phyloP scores from a whole-genome alignment of 2,329 filamentous ascomycete genomes.

The Pseudogymnoascus sp. region DNA sequence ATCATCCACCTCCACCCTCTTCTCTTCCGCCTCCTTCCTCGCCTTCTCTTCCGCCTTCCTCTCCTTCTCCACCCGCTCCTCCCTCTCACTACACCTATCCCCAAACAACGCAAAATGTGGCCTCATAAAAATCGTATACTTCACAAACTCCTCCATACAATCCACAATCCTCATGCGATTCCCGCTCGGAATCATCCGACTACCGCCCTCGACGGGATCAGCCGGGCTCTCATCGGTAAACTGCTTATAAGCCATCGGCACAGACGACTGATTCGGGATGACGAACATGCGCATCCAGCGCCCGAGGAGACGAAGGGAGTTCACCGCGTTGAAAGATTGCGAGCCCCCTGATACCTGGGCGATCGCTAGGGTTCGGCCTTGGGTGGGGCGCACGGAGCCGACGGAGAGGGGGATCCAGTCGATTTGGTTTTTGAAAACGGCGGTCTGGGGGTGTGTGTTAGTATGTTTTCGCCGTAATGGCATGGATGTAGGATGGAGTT shows the following conservation, averaged over 20 bases:
- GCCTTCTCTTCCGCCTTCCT: constrained; percentile 38
- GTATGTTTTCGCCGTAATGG: constrained; percentile 9
- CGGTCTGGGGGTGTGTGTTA: constrained; percentile 36
- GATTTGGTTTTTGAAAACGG: constrained; percentile 61
- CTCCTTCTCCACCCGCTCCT: constrained; percentile 30
- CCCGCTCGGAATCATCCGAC: constrained; percentile 43
- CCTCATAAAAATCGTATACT: constrained; percentile 57
- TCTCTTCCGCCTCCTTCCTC: constrained; percentile 91
- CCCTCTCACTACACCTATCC: constrained; percentile 54
- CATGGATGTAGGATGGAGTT: too few relatives aligned
- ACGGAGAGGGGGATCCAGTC: constrained; percentile 59
- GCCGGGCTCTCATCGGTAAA: constrained; percentile 38
- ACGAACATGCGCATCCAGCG: constrained; percentile 64
- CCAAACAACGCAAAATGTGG: constrained; percentile 51
- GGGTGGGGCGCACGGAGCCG: constrained; percentile 54
- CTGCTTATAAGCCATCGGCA: constrained; percentile 55
- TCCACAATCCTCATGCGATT: constrained; percentile 54
- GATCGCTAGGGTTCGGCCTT: constrained; percentile 54
- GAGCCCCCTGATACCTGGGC: constrained; percentile 56
- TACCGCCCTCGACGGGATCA: constrained; percentile 30
- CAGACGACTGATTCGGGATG: constrained; percentile 56
- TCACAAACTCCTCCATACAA: constrained; percentile 63
- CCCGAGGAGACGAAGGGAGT: constrained; percentile 54
- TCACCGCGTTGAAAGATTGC: constrained; percentile 60
- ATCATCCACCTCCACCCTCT: constrained; percentile 68